Evolutionary conservation across 306 rosid species (phyloP), one percentile per base, ranked within the genome.

Genomic region (Acacia crassicarpa): DNA sequence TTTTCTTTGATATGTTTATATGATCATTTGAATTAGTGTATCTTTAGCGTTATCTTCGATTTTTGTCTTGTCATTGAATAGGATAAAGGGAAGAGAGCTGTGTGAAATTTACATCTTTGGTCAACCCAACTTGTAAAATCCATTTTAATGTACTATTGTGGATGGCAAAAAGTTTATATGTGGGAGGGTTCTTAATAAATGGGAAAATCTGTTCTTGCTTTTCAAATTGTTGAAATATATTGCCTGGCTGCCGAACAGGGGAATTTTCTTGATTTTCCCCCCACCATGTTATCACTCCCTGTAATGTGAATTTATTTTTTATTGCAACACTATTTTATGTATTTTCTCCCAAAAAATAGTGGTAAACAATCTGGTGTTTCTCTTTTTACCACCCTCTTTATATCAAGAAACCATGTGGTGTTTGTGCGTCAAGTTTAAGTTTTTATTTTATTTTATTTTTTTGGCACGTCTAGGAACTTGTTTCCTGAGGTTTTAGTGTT

Each of bases 41-140:
- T 81, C 78, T 84, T 82, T 59, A 79, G 48, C 75, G n/a, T 87
- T 83, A 22, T 74, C 74, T 85, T 84, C 75, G 87, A 86, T 88
- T 90, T 89, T 85, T 90, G 85, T 77, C 83, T 44, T 81, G 87
- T 35, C 84, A 63, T 78, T 83, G 75, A 61, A 45, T 75, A 65
- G 72, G 67, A 62, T 80, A 43, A 35, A 79, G 44, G 72, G 72
- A 82, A 80, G 75, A 80, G 75, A 71, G 69, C 73, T 35, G 77
- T 80, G 84, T 77, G 83, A 73, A 22, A 12, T 71, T 71, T 23
- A 69, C 79, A 68, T 75, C 82, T 71, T 48, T 84, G 41, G 67
- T 83, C 70, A 54, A 62, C 81, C 81, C 59, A 61, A 81, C 58
- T 43, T 84, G 92, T 86, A 87, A 83, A 85, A 84, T 82, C 83